Evolutionary conservation across 2,329 filamentous ascomycete genomes (phyloP).

Genomic region (Pyricularia pennisetigena): DNA sequence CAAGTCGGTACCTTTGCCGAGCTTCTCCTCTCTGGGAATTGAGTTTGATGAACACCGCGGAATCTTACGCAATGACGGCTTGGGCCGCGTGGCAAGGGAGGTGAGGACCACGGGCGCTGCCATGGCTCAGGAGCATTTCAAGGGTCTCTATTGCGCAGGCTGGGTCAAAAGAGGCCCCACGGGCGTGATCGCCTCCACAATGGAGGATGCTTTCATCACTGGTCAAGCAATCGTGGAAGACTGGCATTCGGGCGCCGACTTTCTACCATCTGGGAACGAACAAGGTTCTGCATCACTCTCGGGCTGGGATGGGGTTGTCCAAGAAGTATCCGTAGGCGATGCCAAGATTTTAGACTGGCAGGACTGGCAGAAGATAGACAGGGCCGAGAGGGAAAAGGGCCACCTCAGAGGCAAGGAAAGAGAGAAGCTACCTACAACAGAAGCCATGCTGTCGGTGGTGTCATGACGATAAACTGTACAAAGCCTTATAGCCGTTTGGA

Average conservation of each 20-base stretch:
- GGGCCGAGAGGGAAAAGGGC: constrained; percentile 62
- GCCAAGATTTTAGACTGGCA: constrained; percentile 65
- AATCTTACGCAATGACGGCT: constrained; percentile 71
- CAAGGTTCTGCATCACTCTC: constrained; percentile 6
- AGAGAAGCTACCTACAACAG: constrained; percentile 54
- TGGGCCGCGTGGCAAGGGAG: constrained; percentile 55
- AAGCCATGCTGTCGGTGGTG: constrained; percentile 47
- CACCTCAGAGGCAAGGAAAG: constrained; percentile 61
- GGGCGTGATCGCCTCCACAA: constrained; percentile 90
- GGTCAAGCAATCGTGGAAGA: constrained; percentile 78
- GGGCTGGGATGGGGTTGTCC: constrained; percentile 71
- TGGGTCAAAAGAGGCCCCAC: constrained; percentile 96
- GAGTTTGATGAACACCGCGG: constrained; percentile 68
- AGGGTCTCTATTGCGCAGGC: constrained; percentile 83
- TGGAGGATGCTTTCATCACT: constrained; percentile 88
- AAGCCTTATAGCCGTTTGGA: background rate
- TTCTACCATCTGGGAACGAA: constrained; percentile 20
- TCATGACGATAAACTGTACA: background rate
- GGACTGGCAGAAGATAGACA: constrained; percentile 78
- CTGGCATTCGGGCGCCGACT: constrained; percentile 41
- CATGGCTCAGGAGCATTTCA: constrained; percentile 34
- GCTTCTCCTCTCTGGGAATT: constrained; percentile 63
- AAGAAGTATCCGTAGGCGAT: constrained; percentile 42
- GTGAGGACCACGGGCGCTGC: constrained; percentile 18
- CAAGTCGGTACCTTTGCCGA: constrained; percentile 67